These are phyloP conservation scores for Lactarius quietus DNA, from an alignment of 768 basidiomycete genomes.

Conservation along the genomic window DNA sequence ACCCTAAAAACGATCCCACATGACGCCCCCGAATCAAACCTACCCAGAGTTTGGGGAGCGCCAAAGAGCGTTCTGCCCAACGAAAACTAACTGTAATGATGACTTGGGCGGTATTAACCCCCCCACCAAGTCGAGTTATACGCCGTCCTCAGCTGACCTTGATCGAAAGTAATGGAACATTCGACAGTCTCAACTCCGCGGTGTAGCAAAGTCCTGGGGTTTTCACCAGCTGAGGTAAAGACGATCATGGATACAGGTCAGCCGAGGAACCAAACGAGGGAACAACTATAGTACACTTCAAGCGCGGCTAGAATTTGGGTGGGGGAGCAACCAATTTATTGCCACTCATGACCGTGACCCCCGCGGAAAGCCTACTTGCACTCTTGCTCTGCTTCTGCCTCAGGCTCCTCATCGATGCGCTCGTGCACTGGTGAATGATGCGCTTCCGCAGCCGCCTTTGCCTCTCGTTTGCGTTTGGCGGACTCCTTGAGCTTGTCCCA, in stretches of 20 bases:
- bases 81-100: background rate
- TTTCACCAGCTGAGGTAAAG: conserved; percentile 19
- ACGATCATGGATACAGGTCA: conserved; percentile 15
- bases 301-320: conserved; percentile 6
- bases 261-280: conserved; percentile 1
- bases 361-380: conserved; percentile 16
- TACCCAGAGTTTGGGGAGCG: background rate
- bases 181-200: conserved; percentile 7
- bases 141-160: background rate
- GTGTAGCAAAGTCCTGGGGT: background rate
- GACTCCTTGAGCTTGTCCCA: conserved; percentile 91
- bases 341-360: background rate
- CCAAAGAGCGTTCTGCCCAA: background rate
- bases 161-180: background rate
- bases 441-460: conserved; percentile 53
- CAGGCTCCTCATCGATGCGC: conserved; percentile 64
- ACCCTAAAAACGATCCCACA: too few relatives aligned
- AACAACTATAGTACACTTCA: conserved; percentile 22
- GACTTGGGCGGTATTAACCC: background rate
- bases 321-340: background rate
- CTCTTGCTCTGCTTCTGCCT: conserved; percentile 58
- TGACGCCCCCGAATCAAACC: background rate
- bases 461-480: conserved; percentile 81
- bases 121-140: background rate
- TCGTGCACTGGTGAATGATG: conserved; percentile 51